Base-by-base conservation (phyloP, 1,284 basidiomycete genomes). In the Sutorius eximius region DNA sequence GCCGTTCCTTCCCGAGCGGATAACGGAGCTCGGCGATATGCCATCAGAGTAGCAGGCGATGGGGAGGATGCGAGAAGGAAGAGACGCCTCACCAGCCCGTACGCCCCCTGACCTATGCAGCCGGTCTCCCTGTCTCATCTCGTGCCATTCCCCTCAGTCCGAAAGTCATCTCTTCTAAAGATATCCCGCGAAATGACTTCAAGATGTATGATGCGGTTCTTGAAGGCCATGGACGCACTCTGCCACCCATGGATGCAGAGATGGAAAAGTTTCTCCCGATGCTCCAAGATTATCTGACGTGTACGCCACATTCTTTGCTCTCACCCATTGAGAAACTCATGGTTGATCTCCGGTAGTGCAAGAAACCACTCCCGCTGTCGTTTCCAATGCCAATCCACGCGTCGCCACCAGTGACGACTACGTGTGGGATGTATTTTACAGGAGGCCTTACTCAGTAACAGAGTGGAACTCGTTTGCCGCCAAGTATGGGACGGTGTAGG, bases 391-490 rank as follows among this genome's bases (percentile, higher is more conserved):
- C 38, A 41, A 45, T 34, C 11, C 42, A 13, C 18, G 37, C 29
- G 37, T 30, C 7, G 2, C 13, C n/a, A 51, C 46, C 13, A 15
- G 38, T 9, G 75, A 76, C 38, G 88, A 90, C 59, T 91, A 88
- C 62, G 88, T 91, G 27, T 91, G 84, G 80, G 89, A 91, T 63
- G 80, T 91, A 16, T 91, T 90, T 65, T 90, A 87, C 59, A 85
- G 85, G 59, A 77, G 82, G 18, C 83, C 83, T 2, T 77, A 78
- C 16, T 77, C 80, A 7, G 68, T 80, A 43, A 76, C 76, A n/a
- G 81, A 85, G 65, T 82, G 83, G 75, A 82, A 80, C 52, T 76
- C 77, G 33, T 75, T 71, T 3, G 63, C 74, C 3, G 74, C 74
- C 1, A 87, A 87, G 51, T 72, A 87, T 53, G 89, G 78, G n/a